These are phyloP conservation scores for Saturnispora serradocipensis DNA, from an alignment of 805 yeast species.

Conservation along the genomic window DNA sequence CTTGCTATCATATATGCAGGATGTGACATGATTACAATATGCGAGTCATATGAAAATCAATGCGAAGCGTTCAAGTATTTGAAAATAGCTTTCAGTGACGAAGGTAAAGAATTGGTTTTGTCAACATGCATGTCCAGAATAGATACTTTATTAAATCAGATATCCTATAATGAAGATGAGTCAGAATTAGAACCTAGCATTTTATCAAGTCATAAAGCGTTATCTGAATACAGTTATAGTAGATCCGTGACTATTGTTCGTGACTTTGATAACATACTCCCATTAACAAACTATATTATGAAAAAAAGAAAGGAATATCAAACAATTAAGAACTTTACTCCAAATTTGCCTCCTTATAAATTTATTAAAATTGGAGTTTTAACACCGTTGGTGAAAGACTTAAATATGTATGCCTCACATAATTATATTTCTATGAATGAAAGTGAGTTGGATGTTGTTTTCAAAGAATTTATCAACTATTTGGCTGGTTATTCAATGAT, in stretches of 20 bases:
- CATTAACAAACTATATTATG: conserved; percentile 34
- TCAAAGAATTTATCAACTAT: conserved; percentile 39
- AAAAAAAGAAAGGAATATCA: conserved; percentile 14
- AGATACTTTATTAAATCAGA: conserved; percentile 32
- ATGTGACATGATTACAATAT: conserved; percentile 55
- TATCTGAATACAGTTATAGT: conserved; percentile 40
- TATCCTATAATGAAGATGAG: conserved; percentile 33
- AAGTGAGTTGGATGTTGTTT: conserved; percentile 1
- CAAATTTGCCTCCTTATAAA: conserved; percentile 3
- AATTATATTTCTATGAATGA: background rate
- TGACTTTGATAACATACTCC: conserved; percentile 42
- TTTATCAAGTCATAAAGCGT: conserved; percentile 34
- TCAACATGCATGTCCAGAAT: conserved; percentile 34
- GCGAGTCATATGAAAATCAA: conserved; percentile 46
- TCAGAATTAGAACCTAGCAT: conserved; percentile 25
- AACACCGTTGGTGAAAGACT: conserved; percentile 1
- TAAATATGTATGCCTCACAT: background rate
- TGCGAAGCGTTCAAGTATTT: conserved; percentile 43
- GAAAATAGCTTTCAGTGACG: conserved; percentile 25
- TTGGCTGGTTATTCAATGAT: conserved; percentile 28
- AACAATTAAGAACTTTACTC: background rate
- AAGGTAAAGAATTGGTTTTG: conserved; percentile 34
- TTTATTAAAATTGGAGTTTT: conserved; percentile 4
- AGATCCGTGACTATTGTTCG: conserved; percentile 45
- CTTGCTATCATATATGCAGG: conserved; percentile 50